A percentile compares a stretch with the other conserved stretches of the same genome.
Evolutionary conservation across 257 asterid species (phyloP).

Genomic region (Solanum lycopersicoides): DNA sequence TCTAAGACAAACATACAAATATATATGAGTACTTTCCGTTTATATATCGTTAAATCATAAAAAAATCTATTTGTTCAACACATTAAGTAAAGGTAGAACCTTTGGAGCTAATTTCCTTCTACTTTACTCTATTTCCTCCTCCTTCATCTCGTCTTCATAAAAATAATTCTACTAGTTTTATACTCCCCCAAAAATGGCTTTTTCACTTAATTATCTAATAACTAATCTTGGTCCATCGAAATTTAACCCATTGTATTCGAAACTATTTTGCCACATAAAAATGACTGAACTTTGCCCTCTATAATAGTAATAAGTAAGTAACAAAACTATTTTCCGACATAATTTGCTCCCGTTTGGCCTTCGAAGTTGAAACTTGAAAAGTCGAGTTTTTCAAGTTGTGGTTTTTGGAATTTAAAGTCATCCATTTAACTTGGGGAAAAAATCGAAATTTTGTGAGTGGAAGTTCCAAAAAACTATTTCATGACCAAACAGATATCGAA

Average conservation of each 20-base stretch:
- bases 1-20: neutral
- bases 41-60: neutral
- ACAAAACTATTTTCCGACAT: too few relatives aligned
- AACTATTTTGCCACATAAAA: neutral
- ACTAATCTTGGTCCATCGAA: neutral
- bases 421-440: neutral
- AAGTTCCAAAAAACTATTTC: neutral
- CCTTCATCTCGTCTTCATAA: neutral
- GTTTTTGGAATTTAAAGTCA: neutral
- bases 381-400: neutral
- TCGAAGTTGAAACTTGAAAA: neutral
- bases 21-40: neutral
- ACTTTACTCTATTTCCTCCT: neutral
- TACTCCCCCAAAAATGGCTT: neutral
- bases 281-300: neutral
- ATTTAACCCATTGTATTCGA: neutral
- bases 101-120: neutral
- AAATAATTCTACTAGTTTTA: neutral
- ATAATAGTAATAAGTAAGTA: neutral
- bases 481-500: neutral
- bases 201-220: neutral
- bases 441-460: too few relatives aligned
- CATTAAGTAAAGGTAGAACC: neutral
- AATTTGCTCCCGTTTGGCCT: too few relatives aligned
- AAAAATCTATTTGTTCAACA: neutral